Conservation (phyloP, 768 basidiomycete genomes). For the Galerina sulciceps region DNA sequence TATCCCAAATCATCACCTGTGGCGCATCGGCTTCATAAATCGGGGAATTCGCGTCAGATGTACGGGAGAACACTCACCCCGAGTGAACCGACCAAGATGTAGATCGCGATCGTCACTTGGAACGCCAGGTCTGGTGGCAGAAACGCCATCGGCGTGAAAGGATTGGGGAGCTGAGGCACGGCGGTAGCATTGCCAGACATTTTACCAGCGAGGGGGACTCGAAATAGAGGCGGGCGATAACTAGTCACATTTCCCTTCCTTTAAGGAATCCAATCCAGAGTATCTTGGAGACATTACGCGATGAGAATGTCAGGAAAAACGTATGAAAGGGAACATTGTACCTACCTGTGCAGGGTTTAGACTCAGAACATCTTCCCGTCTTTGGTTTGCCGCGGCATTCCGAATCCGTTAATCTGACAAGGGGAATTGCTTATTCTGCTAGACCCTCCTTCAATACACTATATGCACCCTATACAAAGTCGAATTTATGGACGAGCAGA, state of each 20-base stretch:
- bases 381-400: too few species aligned
- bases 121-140: constrained; percentile 12
- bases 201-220: constrained; percentile 6
- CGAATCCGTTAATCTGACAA: too few species aligned
- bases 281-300: constrained; percentile 5
- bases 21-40: background rate
- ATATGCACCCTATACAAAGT: too few species aligned
- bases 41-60: background rate
- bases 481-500: too few species aligned
- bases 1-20: constrained; percentile 32
- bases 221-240: constrained; percentile 1
- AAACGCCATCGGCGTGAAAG: constrained; percentile 19
- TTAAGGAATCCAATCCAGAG: constrained; percentile 2
- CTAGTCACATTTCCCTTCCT: background rate
- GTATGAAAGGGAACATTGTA: constrained; percentile 3
- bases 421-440: too few species aligned
- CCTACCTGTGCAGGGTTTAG: constrained; percentile 5
- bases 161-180: constrained; percentile 10
- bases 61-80: background rate
- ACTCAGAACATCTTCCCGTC: background rate
- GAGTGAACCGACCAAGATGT: constrained; percentile 11
- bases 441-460: too few species aligned
- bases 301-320: constrained; percentile 3
- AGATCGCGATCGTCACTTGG: constrained; percentile 7
- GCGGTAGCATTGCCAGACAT: constrained; percentile 2